Conservation (phyloP, 1,139 yeast species). For the Blastobotrys illinoisensis region DNA sequence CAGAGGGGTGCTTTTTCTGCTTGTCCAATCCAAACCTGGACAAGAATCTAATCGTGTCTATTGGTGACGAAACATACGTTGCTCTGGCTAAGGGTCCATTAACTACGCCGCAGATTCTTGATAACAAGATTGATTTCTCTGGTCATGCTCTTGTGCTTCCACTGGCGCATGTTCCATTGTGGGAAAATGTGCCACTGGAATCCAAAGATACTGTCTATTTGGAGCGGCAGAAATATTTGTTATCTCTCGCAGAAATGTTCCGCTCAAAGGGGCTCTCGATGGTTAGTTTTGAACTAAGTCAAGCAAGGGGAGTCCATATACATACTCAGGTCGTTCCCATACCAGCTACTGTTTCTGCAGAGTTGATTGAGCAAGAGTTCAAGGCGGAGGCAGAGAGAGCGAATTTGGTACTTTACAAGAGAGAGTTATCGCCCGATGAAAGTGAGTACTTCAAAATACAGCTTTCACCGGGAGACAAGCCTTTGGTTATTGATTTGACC, state of each 20-base stretch:
- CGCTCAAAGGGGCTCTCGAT: conserved; percentile 19
- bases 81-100: conserved; percentile 89
- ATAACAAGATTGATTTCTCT: conserved; percentile 44
- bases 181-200: conserved; percentile 12
- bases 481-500: conserved; percentile 16
- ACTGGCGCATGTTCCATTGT: conserved; percentile 60
- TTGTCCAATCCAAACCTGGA: conserved; percentile 74
- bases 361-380: conserved; percentile 18
- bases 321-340: conserved; percentile 35
- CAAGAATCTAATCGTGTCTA: conserved; percentile 73
- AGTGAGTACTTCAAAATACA: conserved; percentile 18
- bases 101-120: conserved; percentile 37
- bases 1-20: conserved; percentile 65
- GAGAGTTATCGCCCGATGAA: conserved; percentile 11
- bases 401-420: conserved; percentile 12
- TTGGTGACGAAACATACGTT: conserved; percentile 60
- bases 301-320: conserved; percentile 32
- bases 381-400: conserved; percentile 19
- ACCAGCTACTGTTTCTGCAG: conserved; percentile 16
- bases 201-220: conserved; percentile 12
- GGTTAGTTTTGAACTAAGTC: conserved; percentile 30
- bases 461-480: conserved; percentile 13
- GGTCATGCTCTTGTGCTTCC: conserved; percentile 88
- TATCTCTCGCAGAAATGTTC: conserved; percentile 23
- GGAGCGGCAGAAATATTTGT: conserved; percentile 22